A percentile compares a stretch with the other conserved stretches of the same genome.
Conservation (phyloP, 1,284 basidiomycete genomes). For the Boletus nobilissimus region DNA sequence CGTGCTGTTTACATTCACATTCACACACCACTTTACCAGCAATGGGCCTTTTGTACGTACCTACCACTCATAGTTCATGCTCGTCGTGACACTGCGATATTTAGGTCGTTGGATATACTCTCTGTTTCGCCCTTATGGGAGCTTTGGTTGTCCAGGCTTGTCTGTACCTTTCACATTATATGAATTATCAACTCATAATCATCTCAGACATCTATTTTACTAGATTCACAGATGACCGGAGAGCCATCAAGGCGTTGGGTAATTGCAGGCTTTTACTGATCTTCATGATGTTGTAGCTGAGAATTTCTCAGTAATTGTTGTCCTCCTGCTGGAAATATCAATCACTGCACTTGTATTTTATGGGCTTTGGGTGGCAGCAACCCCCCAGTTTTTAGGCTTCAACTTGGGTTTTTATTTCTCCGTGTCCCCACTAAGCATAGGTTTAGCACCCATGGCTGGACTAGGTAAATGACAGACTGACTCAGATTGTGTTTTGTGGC, state of each 20-base stretch:
- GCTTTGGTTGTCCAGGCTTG: slow-evolving; percentile 11
- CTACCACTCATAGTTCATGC: background rate
- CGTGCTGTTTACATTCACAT: too few species aligned
- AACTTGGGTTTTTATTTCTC: too few species aligned
- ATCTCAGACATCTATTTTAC: slow-evolving; percentile 28
- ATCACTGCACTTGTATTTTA: slow-evolving; percentile 30
- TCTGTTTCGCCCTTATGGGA: slow-evolving; percentile 21
- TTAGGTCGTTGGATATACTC: slow-evolving; percentile 13
- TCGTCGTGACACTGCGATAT: background rate
- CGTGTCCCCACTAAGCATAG: background rate
- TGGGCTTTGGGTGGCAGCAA: slow-evolving; percentile 22
- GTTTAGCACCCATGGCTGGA: slow-evolving; percentile 18
- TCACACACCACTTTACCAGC: background rate
- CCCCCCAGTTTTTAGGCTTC: background rate
- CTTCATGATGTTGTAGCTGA: background rate
- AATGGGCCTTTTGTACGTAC: slow-evolving; percentile 13
- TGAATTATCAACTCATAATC: background rate
- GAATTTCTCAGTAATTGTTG: slow-evolving; percentile 17
- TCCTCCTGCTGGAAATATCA: slow-evolving; percentile 32
- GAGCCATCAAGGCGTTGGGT: slow-evolving; percentile 19
- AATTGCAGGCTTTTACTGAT: background rate
- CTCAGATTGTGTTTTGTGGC: background rate
- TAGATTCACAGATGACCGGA: slow-evolving; percentile 21
- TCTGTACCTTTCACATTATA: slow-evolving; percentile 1
- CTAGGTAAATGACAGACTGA: slow-evolving; percentile 28